These are phyloP conservation scores for Talaromyces sp. DNA, from an alignment of 2,329 filamentous ascomycete species.

Conservation along the genomic window DNA sequence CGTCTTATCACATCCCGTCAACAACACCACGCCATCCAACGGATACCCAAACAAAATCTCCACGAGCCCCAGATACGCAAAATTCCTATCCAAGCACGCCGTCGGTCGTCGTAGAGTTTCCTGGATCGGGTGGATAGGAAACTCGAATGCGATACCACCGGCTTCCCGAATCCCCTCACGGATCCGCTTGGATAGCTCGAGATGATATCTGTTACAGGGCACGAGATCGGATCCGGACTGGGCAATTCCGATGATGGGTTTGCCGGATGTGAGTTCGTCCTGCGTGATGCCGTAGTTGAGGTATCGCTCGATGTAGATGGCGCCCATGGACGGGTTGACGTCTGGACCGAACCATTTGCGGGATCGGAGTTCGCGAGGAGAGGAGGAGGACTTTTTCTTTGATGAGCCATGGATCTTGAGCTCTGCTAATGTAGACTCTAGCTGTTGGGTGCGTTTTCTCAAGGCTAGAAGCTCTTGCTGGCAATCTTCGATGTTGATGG, in stretches of 20 bases:
- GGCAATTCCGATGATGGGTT: slow-evolving; percentile 54
- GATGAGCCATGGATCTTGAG: slow-evolving; percentile 26
- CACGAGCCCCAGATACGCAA: slow-evolving; percentile 50
- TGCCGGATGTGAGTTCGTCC: slow-evolving; percentile 51
- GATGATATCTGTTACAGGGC: slow-evolving; percentile 53
- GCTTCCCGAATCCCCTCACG: slow-evolving; percentile 52
- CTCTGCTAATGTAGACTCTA: slow-evolving; percentile 35
- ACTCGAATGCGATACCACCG: slow-evolving; percentile 53
- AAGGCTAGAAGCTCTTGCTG: slow-evolving; percentile 41
- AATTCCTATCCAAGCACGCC: slow-evolving; percentile 51
- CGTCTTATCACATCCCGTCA: slow-evolving; percentile 56
- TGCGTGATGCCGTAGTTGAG: slow-evolving; percentile 52
- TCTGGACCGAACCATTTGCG: slow-evolving; percentile 47
- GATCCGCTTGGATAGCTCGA: slow-evolving; percentile 52
- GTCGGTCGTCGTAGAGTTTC: slow-evolving; percentile 51
- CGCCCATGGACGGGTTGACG: slow-evolving; percentile 46
- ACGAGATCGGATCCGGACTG: slow-evolving; percentile 54
- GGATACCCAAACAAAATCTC: slow-evolving; percentile 52
- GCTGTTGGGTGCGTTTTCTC: slow-evolving; percentile 39
- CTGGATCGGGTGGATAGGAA: slow-evolving; percentile 55
- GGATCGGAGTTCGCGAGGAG: slow-evolving; percentile 40
- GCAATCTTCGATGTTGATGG: slow-evolving; percentile 43
- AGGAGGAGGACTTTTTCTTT: slow-evolving; percentile 11
- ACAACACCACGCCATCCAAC: slow-evolving; percentile 52
- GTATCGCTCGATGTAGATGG: slow-evolving; percentile 52